Percentiles rank a stretch among this genome's conserved stretches.
Evolutionary conservation across 371 early-diverging fungal species (phyloP).

Genomic region (Apophysomyces sp.): DNA sequence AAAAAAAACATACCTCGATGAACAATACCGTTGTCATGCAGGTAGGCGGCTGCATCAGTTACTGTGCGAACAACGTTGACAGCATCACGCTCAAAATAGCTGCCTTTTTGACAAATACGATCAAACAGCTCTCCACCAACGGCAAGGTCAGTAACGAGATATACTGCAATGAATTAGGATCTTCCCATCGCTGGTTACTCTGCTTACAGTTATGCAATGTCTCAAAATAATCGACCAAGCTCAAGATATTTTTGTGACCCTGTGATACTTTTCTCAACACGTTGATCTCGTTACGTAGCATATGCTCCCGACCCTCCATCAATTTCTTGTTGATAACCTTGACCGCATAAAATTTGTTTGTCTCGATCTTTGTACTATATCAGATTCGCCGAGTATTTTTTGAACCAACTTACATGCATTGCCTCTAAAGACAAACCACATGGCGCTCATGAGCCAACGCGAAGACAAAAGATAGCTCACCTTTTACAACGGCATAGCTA

Average conservation of each 20-base stretch:
- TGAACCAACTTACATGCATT: slow-evolving; percentile 36
- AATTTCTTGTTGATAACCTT: slow-evolving; percentile 91
- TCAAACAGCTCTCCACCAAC: slow-evolving; percentile 92
- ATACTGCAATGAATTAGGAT: slow-evolving; percentile 51
- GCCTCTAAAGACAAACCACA: slow-evolving; percentile 34
- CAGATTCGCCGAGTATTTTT: background rate
- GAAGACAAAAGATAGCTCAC: slow-evolving; percentile 30
- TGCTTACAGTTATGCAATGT: slow-evolving; percentile 81
- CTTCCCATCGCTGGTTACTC: background rate
- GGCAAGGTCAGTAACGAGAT: slow-evolving; percentile 89
- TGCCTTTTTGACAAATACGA: slow-evolving; percentile 79
- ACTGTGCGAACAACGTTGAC: slow-evolving; percentile 77
- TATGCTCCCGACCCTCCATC: slow-evolving; percentile 86
- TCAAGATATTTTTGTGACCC: slow-evolving; percentile 85
- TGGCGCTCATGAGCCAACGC: background rate
- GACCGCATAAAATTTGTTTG: slow-evolving; percentile 84
- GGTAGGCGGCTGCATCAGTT: slow-evolving; percentile 75
- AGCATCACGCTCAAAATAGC: slow-evolving; percentile 87
- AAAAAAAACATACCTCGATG: slow-evolving; percentile 70
- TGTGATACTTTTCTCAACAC: slow-evolving; percentile 82
- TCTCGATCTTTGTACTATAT: slow-evolving; percentile 63
- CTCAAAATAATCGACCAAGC: slow-evolving; percentile 90
- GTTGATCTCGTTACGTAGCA: slow-evolving; percentile 90
- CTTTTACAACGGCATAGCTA: slow-evolving; percentile 73
- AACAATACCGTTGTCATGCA: slow-evolving; percentile 85